phyloP scores from a whole-genome alignment of 305 asterid species.

The Ajuga reptans region DNA sequence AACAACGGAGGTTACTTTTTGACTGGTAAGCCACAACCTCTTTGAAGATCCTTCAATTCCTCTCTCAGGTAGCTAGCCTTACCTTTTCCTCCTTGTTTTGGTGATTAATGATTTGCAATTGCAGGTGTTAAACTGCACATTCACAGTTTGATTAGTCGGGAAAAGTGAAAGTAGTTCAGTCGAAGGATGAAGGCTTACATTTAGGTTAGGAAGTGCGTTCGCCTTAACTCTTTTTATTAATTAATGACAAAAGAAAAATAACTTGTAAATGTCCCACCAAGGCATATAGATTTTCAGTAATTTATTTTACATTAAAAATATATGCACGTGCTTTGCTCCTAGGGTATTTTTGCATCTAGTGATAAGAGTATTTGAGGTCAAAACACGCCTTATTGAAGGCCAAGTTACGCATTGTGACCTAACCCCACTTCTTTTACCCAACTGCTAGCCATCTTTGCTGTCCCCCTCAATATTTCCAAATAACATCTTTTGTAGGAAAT shows the following conservation, averaged over 20 bases:
- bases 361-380: background rate
- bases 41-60: background rate
- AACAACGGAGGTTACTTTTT: slow-evolving; percentile 20
- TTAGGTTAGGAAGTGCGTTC: slow-evolving; percentile 17
- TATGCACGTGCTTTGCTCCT: background rate
- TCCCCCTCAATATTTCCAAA: too few species aligned
- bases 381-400: too few species aligned
- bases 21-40: slow-evolving; percentile 27
- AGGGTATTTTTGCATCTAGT: background rate
- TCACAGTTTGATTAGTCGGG: slow-evolving; percentile 16
- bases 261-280: slow-evolving; percentile 21
- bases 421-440: too few species aligned
- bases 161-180: slow-evolving; percentile 8
- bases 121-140: slow-evolving; percentile 29
- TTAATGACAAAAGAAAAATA: background rate
- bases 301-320: background rate
- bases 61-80: background rate
- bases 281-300: background rate
- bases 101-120: slow-evolving; percentile 15
- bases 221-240: background rate
- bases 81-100: slow-evolving; percentile 9
- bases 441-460: too few species aligned
- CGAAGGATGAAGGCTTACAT: slow-evolving; percentile 8
- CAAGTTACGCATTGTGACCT: too few species aligned
- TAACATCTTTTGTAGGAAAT: too few species aligned